Conservation (phyloP, 202 grass and related monocot species). For the Bolboschoenoplectus hybrid region DNA sequence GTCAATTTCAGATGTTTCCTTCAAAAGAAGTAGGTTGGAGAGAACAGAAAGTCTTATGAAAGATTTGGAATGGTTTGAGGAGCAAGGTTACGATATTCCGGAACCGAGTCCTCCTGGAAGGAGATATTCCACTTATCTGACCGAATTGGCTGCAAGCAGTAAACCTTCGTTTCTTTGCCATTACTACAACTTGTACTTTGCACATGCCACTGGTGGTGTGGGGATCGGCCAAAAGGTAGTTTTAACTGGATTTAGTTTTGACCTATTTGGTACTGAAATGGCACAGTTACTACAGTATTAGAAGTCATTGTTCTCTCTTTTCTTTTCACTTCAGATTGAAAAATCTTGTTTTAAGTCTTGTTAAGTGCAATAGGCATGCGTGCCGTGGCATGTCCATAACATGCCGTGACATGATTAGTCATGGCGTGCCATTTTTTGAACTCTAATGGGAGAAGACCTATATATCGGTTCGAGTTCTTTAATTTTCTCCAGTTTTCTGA, state of each 20-base stretch:
- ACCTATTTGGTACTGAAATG: not conserved
- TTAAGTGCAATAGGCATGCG: not conserved
- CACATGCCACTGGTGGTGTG: conserved; percentile 75
- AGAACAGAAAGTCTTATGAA: conserved; percentile 61
- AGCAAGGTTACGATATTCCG: conserved; percentile 72
- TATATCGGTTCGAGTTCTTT: no score
- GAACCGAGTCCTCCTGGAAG: conserved; percentile 63
- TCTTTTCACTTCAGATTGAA: not conserved
- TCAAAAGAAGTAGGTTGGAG: conserved; percentile 81
- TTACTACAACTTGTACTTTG: conserved; percentile 95
- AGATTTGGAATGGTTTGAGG: conserved; percentile 79
- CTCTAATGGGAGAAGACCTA: no score
- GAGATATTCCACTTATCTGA: conserved; percentile 79
- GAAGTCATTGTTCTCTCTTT: not conserved
- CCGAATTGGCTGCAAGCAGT: conserved; percentile 64
- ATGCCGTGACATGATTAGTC: no score
- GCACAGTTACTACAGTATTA: not conserved
- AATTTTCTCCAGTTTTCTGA: no score
- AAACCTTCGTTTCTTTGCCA: conserved; percentile 85
- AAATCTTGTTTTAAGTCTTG: not conserved
- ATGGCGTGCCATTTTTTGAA: no score
- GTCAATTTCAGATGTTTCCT: conserved; percentile 82
- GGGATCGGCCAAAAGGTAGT: conserved; percentile 77
- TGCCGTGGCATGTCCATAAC: no score
- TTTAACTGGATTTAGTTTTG: not conserved